These are phyloP conservation scores for Fistulifera pelliculosa DNA, from an alignment of 108 stramenopile species.

Conservation along the genomic window DNA sequence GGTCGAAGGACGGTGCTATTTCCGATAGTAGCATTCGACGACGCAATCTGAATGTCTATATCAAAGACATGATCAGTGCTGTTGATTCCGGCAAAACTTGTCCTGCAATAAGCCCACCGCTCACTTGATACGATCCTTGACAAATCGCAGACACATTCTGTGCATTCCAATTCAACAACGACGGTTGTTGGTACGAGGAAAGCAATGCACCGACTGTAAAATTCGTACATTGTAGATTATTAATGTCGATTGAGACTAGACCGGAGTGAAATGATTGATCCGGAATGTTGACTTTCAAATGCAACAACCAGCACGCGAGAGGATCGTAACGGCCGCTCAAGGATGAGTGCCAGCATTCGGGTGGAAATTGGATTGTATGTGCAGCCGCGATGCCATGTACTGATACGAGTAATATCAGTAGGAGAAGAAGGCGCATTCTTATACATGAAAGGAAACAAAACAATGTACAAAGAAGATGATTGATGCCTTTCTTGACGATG, in stretches of 20 bases:
- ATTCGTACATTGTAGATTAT: constrained; percentile 40
- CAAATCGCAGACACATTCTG: constrained; percentile 37
- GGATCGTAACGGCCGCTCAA: constrained; percentile 29
- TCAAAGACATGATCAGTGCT: not conserved
- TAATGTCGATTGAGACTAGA: constrained; percentile 32
- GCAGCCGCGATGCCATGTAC: no score
- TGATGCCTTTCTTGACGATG: no score
- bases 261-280: constrained; percentile 32
- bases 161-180: constrained; percentile 1
- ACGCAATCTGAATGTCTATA: not conserved
- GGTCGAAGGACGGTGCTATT: constrained; percentile 12
- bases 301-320: constrained; percentile 60
- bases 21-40: not conserved
- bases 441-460: no score
- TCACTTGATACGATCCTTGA: constrained; percentile 43
- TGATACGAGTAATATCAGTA: no score
- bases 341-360: no score
- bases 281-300: constrained; percentile 37
- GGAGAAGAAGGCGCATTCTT: no score
- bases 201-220: constrained; percentile 18
- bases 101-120: constrained; percentile 32
- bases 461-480: no score
- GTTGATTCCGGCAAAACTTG: constrained; percentile 15
- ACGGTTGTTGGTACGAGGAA: constrained; percentile 11
- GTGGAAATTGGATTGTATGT: no score